A percentile compares a stretch with the other conserved stretches of the same genome.
Evolutionary conservation across 78 protist genomes (phyloP).

Genomic region (Cavenderia fasciculata): DNA sequence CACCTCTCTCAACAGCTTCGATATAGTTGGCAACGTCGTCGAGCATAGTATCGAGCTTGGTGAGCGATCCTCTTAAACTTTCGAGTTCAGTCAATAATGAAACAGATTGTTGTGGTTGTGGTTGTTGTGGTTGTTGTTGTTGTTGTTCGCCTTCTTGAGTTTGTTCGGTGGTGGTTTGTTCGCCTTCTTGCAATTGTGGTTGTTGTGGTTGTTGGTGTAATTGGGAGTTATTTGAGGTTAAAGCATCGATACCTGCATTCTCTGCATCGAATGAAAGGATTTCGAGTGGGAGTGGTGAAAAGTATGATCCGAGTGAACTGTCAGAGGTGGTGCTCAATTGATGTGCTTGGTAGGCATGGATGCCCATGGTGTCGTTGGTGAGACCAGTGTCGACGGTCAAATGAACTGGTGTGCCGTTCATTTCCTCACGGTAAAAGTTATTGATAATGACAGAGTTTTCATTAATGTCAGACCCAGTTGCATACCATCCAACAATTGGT

Average conservation of each 20-base stretch:
- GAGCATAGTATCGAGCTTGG: slow-evolving; percentile 53
- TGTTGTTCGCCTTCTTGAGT: neutral
- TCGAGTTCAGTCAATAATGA: slow-evolving; percentile 61
- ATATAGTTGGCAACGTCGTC: slow-evolving; percentile 55
- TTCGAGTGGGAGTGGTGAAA: slow-evolving; percentile 50
- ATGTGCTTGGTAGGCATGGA: slow-evolving; percentile 78
- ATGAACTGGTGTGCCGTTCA: slow-evolving; percentile 77
- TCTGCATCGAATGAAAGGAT: slow-evolving; percentile 70
- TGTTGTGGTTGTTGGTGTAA: neutral
- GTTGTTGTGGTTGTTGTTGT: slow-evolving; percentile 24
- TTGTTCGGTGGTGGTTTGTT: neutral
- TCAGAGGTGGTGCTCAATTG: slow-evolving; percentile 28
- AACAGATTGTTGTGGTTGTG: slow-evolving; percentile 36
- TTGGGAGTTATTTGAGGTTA: neutral
- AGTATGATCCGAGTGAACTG: slow-evolving; percentile 44
- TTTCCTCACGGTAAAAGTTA: slow-evolving; percentile 80
- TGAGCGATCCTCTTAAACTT: slow-evolving; percentile 34
- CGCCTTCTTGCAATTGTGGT: too few species aligned
- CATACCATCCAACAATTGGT: slow-evolving; percentile 85
- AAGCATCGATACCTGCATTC: slow-evolving; percentile 66
- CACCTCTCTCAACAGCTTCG: slow-evolving; percentile 71
- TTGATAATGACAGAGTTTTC: slow-evolving; percentile 75
- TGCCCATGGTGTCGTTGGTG: slow-evolving; percentile 72
- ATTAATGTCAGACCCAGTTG: slow-evolving; percentile 81
- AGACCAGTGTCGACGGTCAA: slow-evolving; percentile 78